Conservation (phyloP, 495 filamentous ascomycete species). For the Geopyxis carbonaria region DNA sequence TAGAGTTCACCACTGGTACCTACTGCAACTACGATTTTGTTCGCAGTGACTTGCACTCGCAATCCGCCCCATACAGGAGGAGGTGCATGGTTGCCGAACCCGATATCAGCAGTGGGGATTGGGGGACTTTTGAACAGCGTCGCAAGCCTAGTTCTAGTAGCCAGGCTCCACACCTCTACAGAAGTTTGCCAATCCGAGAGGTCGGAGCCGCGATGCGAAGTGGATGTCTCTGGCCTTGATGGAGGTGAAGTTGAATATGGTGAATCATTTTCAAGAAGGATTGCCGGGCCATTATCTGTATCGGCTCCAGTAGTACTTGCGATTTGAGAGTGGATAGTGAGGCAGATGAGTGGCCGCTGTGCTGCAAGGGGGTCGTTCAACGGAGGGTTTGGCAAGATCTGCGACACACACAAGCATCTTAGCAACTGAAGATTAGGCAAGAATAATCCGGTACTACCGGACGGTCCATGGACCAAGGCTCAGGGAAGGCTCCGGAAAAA, state of each 20-base stretch:
- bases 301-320: conserved; percentile 7
- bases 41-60: conserved; percentile 25
- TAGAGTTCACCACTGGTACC: conserved; percentile 24
- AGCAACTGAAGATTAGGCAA: conserved; percentile 1
- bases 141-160: conserved; percentile 13
- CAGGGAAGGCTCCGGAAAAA: too few species aligned
- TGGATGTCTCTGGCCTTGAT: conserved; percentile 20
- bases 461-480: not conserved
- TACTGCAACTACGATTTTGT: conserved; percentile 18
- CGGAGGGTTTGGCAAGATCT: conserved; percentile 24
- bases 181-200: conserved; percentile 24
- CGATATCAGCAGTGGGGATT: conserved; percentile 22
- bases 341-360: conserved; percentile 18
- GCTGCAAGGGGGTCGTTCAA: conserved; percentile 21
- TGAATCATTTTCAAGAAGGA: conserved; percentile 17
- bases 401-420: conserved; percentile 1
- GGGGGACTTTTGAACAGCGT: conserved; percentile 22
- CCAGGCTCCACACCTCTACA: conserved; percentile 25
- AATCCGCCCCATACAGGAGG: conserved; percentile 26
- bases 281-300: conserved; percentile 11
- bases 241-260: conserved; percentile 23
- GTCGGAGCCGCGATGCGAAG: conserved; percentile 17
- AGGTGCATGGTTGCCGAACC: conserved; percentile 16
- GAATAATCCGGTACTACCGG: not conserved
- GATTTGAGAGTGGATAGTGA: conserved; percentile 23